Percentiles rank a stretch among this genome's conserved stretches.
Evolutionary conservation across 2,329 filamentous ascomycete species (phyloP).

Genomic region (Cryphonectria nitschkei): DNA sequence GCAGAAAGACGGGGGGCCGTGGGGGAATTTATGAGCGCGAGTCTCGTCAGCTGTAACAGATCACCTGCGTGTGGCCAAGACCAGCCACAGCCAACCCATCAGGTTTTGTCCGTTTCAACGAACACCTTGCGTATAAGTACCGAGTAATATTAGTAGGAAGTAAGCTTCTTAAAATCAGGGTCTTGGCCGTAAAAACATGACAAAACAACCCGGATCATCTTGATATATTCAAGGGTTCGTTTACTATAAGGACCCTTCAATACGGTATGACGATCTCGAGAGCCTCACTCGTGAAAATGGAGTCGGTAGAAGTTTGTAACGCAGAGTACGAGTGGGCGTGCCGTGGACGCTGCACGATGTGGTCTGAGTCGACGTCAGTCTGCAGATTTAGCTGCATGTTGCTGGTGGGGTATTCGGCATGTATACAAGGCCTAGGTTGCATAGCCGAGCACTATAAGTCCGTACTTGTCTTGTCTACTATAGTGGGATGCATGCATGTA

Average conservation of each 20-base stretch:
- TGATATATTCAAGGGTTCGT: not conserved
- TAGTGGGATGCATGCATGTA: too few relatives aligned
- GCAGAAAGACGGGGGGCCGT: not conserved
- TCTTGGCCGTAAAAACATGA: not conserved
- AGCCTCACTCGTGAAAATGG: not conserved
- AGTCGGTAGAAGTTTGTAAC: not conserved
- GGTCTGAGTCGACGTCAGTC: slow-evolving; percentile 14
- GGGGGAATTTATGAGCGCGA: not conserved
- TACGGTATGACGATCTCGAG: not conserved
- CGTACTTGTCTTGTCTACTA: too few relatives aligned
- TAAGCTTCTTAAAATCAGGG: not conserved
- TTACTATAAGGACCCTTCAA: slow-evolving; percentile 2
- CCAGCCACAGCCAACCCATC: not conserved
- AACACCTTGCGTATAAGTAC: not conserved
- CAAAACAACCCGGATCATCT: not conserved
- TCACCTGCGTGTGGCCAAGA: not conserved
- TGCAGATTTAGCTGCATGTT: slow-evolving; percentile 8
- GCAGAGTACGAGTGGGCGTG: not conserved
- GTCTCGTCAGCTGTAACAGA: not conserved
- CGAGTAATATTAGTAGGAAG: not conserved
- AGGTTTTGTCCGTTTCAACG: not conserved
- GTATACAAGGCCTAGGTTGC: not conserved
- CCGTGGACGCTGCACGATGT: not conserved
- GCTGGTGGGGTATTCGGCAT: not conserved
- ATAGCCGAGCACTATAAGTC: not conserved